Conservation (phyloP, 192 early-diverging fungal species). For the Coemansia nantahalensis region DNA sequence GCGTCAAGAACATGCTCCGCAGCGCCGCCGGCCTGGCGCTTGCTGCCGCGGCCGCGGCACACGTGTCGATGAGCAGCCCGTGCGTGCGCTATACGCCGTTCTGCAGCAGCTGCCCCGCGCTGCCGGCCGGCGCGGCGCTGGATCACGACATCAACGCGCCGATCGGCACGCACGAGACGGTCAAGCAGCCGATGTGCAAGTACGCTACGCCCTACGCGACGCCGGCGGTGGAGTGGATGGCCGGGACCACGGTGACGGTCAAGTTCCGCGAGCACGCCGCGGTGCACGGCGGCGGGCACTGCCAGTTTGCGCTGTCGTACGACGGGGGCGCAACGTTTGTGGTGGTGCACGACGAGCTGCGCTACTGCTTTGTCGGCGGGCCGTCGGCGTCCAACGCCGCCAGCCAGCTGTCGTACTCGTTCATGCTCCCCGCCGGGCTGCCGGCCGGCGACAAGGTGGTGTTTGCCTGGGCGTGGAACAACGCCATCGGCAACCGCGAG, state of each 20-base stretch:
- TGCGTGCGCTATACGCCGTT: conserved; percentile 48
- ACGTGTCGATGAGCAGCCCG: conserved; percentile 34
- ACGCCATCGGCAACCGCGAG: too few relatives aligned
- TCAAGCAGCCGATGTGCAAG: conserved; percentile 44
- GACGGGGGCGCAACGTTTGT: conserved; percentile 64
- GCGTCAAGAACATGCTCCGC: too few relatives aligned
- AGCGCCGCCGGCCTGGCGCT: conserved; percentile 1
- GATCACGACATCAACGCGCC: conserved; percentile 48
- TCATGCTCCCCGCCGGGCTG: conserved; percentile 55
- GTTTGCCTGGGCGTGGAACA: conserved; percentile 66
- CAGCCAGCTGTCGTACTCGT: conserved; percentile 22
- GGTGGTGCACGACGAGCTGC: conserved; percentile 59
- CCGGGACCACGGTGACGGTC: conserved; percentile 51
- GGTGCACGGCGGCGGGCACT: too few relatives aligned
- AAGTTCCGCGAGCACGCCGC: conserved; percentile 51
- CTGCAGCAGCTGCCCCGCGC: conserved; percentile 30
- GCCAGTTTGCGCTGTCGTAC: conserved; percentile 64
- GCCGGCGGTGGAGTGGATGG: conserved; percentile 45
- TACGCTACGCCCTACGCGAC: conserved; percentile 34
- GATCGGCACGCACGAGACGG: conserved; percentile 33
- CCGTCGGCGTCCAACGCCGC: conserved; percentile 42
- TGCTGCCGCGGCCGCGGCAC: conserved; percentile 11
- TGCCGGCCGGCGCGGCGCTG: conserved; percentile 28
- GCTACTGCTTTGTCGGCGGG: conserved; percentile 53
- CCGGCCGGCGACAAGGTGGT: conserved; percentile 52